Evolutionary conservation across 176 grass and related monocot species (phyloP), one percentile per base, ranked within the genome.

Genomic region (Zea mays): DNA sequence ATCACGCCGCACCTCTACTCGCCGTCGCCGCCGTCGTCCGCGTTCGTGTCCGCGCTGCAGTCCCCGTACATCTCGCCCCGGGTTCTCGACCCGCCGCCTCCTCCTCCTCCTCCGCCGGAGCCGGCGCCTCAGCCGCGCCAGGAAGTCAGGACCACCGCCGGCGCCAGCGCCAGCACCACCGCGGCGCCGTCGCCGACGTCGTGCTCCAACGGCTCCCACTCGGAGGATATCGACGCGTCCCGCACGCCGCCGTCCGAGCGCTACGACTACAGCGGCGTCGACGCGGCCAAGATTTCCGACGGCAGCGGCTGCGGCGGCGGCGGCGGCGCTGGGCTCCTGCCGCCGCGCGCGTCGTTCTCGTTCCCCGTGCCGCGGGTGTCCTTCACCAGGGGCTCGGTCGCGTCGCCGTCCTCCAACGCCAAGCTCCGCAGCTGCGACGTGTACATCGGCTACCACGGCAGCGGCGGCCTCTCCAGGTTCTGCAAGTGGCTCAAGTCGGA

Each of bases 51-150:
- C 36, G 96, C 96, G 61, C 77, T 99, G 51, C 96, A 99, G 74
- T 99, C 96, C 38, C 96, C 96, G 19, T 99, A 99, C 85, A 99
- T 99, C 70, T 99, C 96, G 2, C 96, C 96, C 6, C 82, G 96
- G 66, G 81, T 78, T 33, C 44, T 90, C 17, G 89, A 92, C 27
- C 89, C 90, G 15, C 86, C 86, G 67, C 55, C 62, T 0, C 10
- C 39, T 0, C 5, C 55, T 0, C 1, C 54, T 27, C 27, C 52
- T 15, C 15, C 15, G 14, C 0, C 50, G 51, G 51, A 7, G 41
- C 41, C 47, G 56, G 52, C 38, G n/a, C 76, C 41, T 35, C 78
- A 74, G 74, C 71, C 2, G 75, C 62, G 75, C 71, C 82, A 77
- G 15, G 80, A 84, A n/a, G 43, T 43, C 83, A 83, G 55, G 54